Conservation (phyloP, 352 stramenopile species). For the Phytophthora pistaciae region DNA sequence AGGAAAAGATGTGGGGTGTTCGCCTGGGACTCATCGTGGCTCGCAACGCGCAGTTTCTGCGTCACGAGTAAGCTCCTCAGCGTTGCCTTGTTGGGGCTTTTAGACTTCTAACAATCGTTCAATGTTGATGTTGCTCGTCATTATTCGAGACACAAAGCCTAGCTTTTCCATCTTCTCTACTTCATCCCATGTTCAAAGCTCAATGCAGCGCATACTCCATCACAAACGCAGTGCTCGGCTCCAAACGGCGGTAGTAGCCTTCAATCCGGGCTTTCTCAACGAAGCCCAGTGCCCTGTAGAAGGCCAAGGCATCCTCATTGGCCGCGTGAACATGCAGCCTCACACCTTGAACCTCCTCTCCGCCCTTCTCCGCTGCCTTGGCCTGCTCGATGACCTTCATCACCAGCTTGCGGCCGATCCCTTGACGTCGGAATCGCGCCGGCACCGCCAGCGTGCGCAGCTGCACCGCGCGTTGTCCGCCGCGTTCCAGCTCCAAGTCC, state of each 20-base stretch:
- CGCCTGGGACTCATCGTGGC: no score
- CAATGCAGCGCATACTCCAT: constrained; percentile 47
- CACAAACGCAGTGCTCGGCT: constrained; percentile 62
- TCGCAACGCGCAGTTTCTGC: neutral
- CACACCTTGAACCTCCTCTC: neutral
- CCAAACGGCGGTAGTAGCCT: constrained; percentile 4
- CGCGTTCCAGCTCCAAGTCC: constrained; percentile 47
- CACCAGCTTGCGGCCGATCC: constrained; percentile 50
- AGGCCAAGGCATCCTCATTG: constrained; percentile 38
- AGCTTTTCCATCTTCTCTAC: neutral
- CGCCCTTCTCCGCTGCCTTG: neutral
- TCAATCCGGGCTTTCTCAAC: neutral
- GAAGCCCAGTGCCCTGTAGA: constrained; percentile 40
- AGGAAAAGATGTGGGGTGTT: no score
- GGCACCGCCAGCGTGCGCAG: constrained; percentile 56
- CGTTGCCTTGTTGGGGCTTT: no score
- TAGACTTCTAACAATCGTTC: neutral
- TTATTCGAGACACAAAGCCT: no score
- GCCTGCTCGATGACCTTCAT: constrained; percentile 5
- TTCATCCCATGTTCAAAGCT: neutral
- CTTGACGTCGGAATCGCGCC: constrained; percentile 26
- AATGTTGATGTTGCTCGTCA: no score
- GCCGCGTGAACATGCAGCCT: constrained; percentile 60
- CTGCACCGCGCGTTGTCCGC: constrained; percentile 40
- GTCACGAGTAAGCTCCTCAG: neutral